Conservation (phyloP, 2,329 filamentous ascomycete genomes). For the Pyrenochaeta sp. region DNA sequence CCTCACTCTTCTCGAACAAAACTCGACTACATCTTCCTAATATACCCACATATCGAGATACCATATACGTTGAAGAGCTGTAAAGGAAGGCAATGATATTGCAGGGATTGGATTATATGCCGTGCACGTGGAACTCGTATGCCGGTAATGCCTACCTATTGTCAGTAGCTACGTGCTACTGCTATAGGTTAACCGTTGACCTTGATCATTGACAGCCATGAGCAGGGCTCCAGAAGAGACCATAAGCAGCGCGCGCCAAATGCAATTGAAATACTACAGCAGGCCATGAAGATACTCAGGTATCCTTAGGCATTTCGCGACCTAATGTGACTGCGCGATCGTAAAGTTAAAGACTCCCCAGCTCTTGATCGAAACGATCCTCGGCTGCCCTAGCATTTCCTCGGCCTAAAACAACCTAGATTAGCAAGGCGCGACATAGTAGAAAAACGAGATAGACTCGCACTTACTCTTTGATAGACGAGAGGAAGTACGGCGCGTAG, state of each 20-base stretch:
- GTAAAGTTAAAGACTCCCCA: background rate
- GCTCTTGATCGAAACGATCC: background rate
- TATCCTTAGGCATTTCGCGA: background rate
- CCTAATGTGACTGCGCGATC: background rate
- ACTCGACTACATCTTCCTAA: background rate
- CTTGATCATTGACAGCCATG: background rate
- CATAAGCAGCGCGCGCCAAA: no score
- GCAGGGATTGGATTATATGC: background rate
- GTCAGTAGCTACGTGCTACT: background rate
- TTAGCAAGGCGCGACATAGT: background rate
- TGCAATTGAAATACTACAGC: background rate
- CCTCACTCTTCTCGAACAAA: background rate
- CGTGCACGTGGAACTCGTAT: background rate
- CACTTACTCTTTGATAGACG: slow-evolving; percentile 16
- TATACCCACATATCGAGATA: background rate
- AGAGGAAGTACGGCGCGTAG: slow-evolving; percentile 3
- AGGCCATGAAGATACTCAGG: background rate
- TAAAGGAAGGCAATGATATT: background rate
- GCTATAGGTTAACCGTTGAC: background rate
- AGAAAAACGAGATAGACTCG: background rate
- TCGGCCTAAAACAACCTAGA: slow-evolving; percentile 4
- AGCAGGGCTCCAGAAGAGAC: background rate
- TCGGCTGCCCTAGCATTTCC: background rate
- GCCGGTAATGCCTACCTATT: background rate
- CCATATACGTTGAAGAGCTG: background rate